These are phyloP conservation scores for Coelastrella sp. DNA, from an alignment of 139 green algal species.

Conservation along the genomic window DNA sequence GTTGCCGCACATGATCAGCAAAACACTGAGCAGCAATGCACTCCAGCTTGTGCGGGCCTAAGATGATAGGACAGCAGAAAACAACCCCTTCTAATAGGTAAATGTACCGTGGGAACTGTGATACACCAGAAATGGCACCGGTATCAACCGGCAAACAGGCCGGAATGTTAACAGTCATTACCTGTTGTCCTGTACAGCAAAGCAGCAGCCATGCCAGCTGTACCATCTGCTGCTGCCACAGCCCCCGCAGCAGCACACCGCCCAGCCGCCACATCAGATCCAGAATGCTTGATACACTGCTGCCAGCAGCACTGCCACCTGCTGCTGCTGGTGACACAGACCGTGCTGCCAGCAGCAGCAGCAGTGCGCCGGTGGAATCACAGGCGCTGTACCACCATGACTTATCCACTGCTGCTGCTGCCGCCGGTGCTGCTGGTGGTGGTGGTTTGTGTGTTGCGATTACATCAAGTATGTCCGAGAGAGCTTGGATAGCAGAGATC, in stretches of 20 bases:
- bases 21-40: too few species aligned
- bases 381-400: constrained; percentile 5
- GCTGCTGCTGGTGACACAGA: constrained; percentile 23
- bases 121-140: neutral
- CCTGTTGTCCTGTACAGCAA: neutral
- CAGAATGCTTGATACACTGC: constrained; percentile 1
- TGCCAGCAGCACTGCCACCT: neutral
- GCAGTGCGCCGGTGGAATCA: neutral
- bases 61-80: too few species aligned
- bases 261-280: constrained; percentile 23
- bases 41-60: too few species aligned
- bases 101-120: neutral
- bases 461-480: constrained; percentile 15
- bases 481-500: neutral
- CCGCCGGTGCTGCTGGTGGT: neutral
- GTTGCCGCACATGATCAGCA: neutral
- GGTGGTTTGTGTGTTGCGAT: neutral
- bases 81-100: too few species aligned
- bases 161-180: neutral
- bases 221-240: constrained; percentile 35
- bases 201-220: constrained; percentile 34
- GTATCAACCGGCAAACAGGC: too few species aligned
- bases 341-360: constrained; percentile 30
- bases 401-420: neutral
- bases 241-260: neutral